Base-by-base conservation (phyloP, 164 flowering plant species). In the Liriodendron chinense region DNA sequence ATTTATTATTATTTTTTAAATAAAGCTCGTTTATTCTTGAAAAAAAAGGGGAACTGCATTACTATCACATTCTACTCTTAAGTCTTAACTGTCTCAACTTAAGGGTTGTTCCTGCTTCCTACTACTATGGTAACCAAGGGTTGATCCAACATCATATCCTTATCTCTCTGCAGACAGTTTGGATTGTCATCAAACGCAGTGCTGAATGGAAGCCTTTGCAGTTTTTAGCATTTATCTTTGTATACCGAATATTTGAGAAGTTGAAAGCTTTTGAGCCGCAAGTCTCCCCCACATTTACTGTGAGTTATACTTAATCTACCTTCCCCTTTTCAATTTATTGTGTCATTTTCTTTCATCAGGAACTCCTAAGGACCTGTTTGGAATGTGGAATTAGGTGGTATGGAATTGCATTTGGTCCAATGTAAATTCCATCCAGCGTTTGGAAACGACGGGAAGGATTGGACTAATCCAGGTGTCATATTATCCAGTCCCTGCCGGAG, bases 151-250 rank as follows among this genome's bases (percentile, higher is more conserved):
- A 57, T 49, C 23, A n/a, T 81, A 26, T 70, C 20, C 65, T 77
- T 77, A 5, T 74, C n/a, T 63, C 3, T 53, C 10, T 86, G 87
- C 93, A 96, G 99, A 86, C 86, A 18, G 91, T 88, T 72, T 96
- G 99, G 99, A 82, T 87, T 77, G 26, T 87, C 75, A 74, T 96
- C 82, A 78, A 79, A 78, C 91, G 87, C 56, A 82, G 56, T 84
- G 98, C 96, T 76, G 98, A 92, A 79, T 96, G 91, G 84, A 92
- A 93, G 80, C 97, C 98, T 69, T 65, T 94, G 83, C 98, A 96
- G 79, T 93, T 96, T 82, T 82, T 94, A 79, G 84, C 88, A 57
- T 88, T 90, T 80, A 92, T 78, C 9, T 96, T 88, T 85, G 97
- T 96, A 25, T 94, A 96, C 82, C 87, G 99, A 69, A 75, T 96